A percentile compares a stretch with the other conserved stretches of the same genome.
Conservation (phyloP, 805 yeast genomes). For the Pichia occidentalis region DNA sequence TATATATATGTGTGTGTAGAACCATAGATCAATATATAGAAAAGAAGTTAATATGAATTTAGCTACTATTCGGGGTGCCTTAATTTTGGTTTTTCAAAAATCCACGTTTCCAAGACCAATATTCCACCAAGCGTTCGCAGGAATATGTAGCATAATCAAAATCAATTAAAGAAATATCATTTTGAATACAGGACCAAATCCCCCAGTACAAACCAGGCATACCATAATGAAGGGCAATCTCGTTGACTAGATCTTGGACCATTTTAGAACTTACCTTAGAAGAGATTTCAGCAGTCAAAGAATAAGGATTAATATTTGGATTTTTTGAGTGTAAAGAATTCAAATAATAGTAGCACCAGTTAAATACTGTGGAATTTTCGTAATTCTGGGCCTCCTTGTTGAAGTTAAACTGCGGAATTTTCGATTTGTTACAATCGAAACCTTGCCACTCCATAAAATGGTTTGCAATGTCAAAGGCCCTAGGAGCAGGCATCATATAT, state of each 20-base stretch:
- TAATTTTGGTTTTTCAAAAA: slow-evolving; percentile 14
- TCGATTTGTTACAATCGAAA: slow-evolving; percentile 56
- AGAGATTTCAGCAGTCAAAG: too few species aligned
- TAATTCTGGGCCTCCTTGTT: slow-evolving; percentile 30
- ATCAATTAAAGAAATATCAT: slow-evolving; percentile 61
- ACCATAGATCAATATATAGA: too few species aligned
- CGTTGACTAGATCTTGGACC: slow-evolving; percentile 43
- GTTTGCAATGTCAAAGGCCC: slow-evolving; percentile 70
- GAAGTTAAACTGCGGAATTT: slow-evolving; percentile 38
- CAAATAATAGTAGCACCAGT: slow-evolving; percentile 57
- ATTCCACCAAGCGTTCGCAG: slow-evolving; percentile 53
- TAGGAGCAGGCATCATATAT: slow-evolving; percentile 63
- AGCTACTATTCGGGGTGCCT: too few species aligned
- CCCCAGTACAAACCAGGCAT: slow-evolving; percentile 86
- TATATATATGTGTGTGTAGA: too few species aligned
- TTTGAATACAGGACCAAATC: slow-evolving; percentile 73
- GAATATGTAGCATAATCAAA: slow-evolving; percentile 64
- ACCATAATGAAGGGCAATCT: slow-evolving; percentile 59
- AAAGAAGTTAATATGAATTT: too few species aligned
- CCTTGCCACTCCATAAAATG: slow-evolving; percentile 83
- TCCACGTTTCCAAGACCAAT: slow-evolving; percentile 57
- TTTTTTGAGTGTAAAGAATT: slow-evolving; percentile 10
- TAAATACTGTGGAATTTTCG: slow-evolving; percentile 35
- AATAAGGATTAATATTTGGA: slow-evolving; percentile 10
- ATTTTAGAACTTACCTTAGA: too few species aligned